Percentiles rank a stretch among this genome's conserved stretches.
Conservation (phyloP, 768 basidiomycete genomes). For the Lentinula lateritia region DNA sequence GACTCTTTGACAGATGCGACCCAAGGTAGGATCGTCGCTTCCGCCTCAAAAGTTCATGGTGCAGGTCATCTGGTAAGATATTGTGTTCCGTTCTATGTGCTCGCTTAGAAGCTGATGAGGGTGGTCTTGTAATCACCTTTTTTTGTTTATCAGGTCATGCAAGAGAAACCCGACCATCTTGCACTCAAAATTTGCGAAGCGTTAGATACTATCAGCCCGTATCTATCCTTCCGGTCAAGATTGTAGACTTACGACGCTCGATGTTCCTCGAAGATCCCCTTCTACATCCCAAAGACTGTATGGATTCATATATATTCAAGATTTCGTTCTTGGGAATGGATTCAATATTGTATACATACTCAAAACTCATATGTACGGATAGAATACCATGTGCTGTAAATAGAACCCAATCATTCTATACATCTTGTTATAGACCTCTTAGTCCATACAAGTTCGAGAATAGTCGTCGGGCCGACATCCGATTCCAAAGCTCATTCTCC, state of each 20-base stretch:
- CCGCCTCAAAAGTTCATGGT: constrained; percentile 35
- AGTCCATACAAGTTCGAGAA: no score
- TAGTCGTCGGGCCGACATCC: neutral
- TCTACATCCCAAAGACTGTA: no score
- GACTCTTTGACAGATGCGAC: constrained; percentile 34
- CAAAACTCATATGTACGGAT: no score
- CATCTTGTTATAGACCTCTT: no score
- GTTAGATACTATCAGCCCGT: constrained; percentile 21
- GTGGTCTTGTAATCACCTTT: neutral
- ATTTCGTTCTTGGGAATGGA: neutral
- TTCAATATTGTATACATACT: no score
- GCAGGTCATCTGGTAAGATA: constrained; percentile 41
- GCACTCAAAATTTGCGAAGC: constrained; percentile 28
- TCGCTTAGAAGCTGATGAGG: neutral
- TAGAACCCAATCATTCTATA: no score
- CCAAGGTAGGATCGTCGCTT: constrained; percentile 34
- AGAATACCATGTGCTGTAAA: no score
- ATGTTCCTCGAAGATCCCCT: no score
- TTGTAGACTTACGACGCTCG: neutral
- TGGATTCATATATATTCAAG: no score
- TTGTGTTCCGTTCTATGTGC: neutral
- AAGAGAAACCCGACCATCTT: constrained; percentile 36
- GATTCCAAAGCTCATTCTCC: neutral
- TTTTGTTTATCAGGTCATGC: constrained; percentile 28
- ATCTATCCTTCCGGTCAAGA: neutral